These are phyloP conservation scores for Solanum okadae DNA, from an alignment of 257 asterid species.

Conservation along the genomic window DNA sequence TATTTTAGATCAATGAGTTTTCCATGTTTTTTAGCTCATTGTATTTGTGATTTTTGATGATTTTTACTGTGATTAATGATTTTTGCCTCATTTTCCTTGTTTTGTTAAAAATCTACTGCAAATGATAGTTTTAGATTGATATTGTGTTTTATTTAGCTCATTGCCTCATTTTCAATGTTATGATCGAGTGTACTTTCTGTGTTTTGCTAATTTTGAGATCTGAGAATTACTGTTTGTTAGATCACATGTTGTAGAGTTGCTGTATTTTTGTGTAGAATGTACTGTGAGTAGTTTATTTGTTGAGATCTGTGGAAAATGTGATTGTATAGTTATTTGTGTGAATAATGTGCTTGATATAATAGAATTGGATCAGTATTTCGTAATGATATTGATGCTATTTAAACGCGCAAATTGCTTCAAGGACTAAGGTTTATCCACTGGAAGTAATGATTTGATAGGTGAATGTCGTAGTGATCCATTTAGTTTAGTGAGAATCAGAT, in stretches of 20 bases:
- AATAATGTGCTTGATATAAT: background rate
- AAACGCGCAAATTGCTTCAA: background rate
- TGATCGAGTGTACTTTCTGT: background rate
- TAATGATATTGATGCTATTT: background rate
- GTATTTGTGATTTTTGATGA: background rate
- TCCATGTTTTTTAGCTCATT: background rate
- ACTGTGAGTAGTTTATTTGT: background rate
- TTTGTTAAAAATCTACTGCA: background rate
- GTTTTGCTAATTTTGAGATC: background rate
- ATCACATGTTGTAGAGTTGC: background rate
- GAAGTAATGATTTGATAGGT: background rate
- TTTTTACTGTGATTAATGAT: background rate
- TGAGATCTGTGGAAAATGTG: background rate
- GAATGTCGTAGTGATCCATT: background rate
- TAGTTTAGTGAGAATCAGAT: background rate
- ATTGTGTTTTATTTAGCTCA: background rate
- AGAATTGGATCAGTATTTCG: background rate
- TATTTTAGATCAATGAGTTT: background rate
- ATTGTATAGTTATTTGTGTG: background rate
- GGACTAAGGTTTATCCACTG: background rate
- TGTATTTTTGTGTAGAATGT: background rate
- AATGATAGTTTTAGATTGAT: background rate
- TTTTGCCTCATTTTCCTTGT: background rate
- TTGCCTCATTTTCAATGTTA: background rate
- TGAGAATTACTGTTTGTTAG: background rate